Base-by-base conservation (phyloP, 2,329 filamentous ascomycete genomes). In the Cladosporium sp. region DNA sequence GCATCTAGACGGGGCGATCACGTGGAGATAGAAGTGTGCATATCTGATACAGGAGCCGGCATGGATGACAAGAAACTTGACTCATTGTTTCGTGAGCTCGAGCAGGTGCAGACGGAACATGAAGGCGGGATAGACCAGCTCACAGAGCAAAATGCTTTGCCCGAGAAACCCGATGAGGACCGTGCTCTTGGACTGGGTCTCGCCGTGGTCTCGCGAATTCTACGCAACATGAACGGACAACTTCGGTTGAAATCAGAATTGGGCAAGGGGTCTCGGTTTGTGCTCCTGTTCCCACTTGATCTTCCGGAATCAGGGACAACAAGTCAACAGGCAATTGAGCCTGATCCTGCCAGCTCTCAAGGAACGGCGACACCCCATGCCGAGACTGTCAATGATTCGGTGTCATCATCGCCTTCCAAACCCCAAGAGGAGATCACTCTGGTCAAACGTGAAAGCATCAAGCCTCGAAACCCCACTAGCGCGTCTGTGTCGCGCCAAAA, bases 151-250 rank as follows among this genome's bases (percentile, higher is more conserved):
- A 68, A 58, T 34, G 27, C 55, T 7, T 30, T 60, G 12, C 43
- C 57, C 5, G 68, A 70, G 12, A 56, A 61, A 4, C 38, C 66
- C 2, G 64, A 62, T 51, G 45, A 57, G 15, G 61, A 60, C 4
- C 70, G 73, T 8, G 83, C 83, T 0, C 69, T 95, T 1, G 91
- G 91, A 0, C 77, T 96, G 8, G 91, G 90, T 0, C 76, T 96
- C n/a, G 90, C 90, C 0, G 77, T 95, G 11, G 90, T 95, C n/a
- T 87, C 88, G 13, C 82, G 90, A 32, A 88, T 89, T 30, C 78
- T 96, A 27, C 81, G 84, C n/a, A 95, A 90, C 62, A 93, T 95
- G 88, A 85, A 92, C 52, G 91, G 90, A 0, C 90, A 95, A 61
- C 69, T 96, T 22, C 82, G 89, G 1, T 71, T 96, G 1, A 92